phyloP scores from a whole-genome alignment of 2,329 filamentous ascomycete genomes.

The Thielaviopsis ethacetica region DNA sequence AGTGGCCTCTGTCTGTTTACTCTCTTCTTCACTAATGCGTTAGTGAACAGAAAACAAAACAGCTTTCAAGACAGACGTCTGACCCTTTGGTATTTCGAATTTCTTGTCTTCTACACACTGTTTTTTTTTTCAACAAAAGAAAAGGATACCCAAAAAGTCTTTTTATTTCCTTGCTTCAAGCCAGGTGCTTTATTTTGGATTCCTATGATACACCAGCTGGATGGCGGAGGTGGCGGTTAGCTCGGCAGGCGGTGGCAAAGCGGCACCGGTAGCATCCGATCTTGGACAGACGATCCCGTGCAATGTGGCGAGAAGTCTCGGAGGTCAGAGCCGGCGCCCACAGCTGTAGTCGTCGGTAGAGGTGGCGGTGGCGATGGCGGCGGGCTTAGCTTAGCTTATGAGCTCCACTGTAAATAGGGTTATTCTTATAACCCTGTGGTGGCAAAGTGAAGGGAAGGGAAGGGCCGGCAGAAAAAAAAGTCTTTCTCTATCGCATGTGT shows the following conservation, averaged over 20 bases:
- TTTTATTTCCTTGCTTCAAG: not conserved
- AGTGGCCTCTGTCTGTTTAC: not conserved
- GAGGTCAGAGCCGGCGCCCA: too few relatives aligned
- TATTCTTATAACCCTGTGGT: not conserved
- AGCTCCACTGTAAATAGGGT: not conserved
- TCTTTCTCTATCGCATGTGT: not conserved
- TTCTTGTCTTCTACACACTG: not conserved
- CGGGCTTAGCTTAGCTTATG: not conserved
- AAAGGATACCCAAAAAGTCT: not conserved
- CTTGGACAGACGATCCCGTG: too few relatives aligned
- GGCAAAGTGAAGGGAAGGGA: not conserved
- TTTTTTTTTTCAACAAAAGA: not conserved
- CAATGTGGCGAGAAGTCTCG: too few relatives aligned
- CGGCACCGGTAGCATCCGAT: too few relatives aligned
- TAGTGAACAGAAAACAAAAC: too few relatives aligned
- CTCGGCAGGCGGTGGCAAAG: too few relatives aligned
- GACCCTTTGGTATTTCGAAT: not conserved
- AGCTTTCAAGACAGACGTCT: constrained; percentile 5
- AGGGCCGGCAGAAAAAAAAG: not conserved
- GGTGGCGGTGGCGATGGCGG: not conserved
- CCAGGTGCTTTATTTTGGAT: not conserved
- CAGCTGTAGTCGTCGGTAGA: too few relatives aligned
- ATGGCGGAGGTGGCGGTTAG: too few relatives aligned
- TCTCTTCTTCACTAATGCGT: not conserved
- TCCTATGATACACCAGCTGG: too few relatives aligned